These are phyloP conservation scores for Pestalotiopsis fici DNA, from an alignment of 2,329 filamentous ascomycete genomes.

Conservation along the genomic window DNA sequence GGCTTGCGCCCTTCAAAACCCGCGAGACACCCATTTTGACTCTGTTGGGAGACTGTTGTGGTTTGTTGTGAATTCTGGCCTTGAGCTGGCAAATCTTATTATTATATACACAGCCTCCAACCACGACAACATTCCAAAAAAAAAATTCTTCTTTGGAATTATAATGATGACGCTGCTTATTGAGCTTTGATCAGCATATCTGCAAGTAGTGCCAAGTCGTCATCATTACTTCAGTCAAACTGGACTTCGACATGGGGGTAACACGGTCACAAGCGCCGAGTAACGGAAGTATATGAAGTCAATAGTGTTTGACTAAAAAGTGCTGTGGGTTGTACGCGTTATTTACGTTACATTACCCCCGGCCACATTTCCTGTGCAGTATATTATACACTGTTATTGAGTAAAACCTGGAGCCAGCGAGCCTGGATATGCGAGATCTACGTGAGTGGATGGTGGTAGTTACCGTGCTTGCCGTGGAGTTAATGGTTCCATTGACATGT, in stretches of 20 bases:
- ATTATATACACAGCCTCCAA: neutral
- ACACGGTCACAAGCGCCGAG: neutral
- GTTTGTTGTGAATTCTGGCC: neutral
- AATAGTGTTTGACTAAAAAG: neutral
- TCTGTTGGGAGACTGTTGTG: neutral
- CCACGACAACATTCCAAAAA: neutral
- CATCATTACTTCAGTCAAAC: neutral
- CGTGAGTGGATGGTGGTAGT: neutral
- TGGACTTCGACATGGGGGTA: neutral
- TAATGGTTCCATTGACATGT: neutral
- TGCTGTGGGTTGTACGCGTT: neutral
- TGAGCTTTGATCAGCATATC: neutral
- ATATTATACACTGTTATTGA: neutral
- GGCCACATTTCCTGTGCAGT: neutral
- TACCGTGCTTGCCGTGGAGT: neutral
- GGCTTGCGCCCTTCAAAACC: conserved; percentile 9
- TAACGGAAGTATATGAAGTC: neutral
- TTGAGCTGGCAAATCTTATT: neutral
- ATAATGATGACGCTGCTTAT: neutral
- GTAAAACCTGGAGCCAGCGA: neutral
- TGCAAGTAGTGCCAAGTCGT: neutral
- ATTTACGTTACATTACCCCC: neutral
- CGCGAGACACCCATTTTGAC: conserved; percentile 15
- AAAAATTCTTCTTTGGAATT: neutral
- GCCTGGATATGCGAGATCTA: neutral